Evolutionary conservation across 768 basidiomycete species (phyloP), one percentile per base, ranked within the genome.

Genomic region (Gautieria morchelliformis): DNA sequence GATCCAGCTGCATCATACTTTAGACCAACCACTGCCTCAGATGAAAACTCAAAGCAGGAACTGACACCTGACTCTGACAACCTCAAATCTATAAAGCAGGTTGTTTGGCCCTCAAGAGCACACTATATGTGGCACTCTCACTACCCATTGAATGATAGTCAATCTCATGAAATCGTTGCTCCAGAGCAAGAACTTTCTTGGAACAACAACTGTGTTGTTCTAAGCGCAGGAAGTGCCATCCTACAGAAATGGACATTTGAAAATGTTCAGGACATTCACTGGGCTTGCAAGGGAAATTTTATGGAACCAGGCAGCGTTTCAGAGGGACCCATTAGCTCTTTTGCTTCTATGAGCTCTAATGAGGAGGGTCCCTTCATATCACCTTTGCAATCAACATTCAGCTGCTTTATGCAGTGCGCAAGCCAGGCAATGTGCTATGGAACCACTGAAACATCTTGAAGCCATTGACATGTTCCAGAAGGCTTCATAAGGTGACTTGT

Each of bases 391-490:
- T 74, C 76, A 1, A 78, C 81, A 0, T 83, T 83, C 70, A 79
- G 81, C 9, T 78, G 79, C 0, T 82, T 82, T 58, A 37, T 58
- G 17, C 66, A 70, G 72, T 67, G 47, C 47, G 17, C 53, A 60
- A 42, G 47, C 71, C 70, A 59, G 63, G 63, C 74, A 74, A 63
- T 74, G 70, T 58, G 73, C 71, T 51, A 67, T 71, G 7, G 70
- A 68, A 20, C 67, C 68, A 19, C 62, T 66, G 41, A 76, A 73
- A 44, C 69, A 74, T 33, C 74, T 81, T 3, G 74, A 80, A 30
- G 86, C 80, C 4, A 78, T 87, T 1, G 92, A 89, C 66, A 75
- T 93, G 45, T 91, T 93, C 65, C 69, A n/a, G n/a, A n/a, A n/a
- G n/a, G n/a, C n/a, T n/a, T n/a, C n/a, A n/a, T n/a, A n/a, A n/a